These are phyloP conservation scores for Zymoseptoria tritici DNA, from an alignment of 2,329 filamentous ascomycete genomes.

Conservation along the genomic window DNA sequence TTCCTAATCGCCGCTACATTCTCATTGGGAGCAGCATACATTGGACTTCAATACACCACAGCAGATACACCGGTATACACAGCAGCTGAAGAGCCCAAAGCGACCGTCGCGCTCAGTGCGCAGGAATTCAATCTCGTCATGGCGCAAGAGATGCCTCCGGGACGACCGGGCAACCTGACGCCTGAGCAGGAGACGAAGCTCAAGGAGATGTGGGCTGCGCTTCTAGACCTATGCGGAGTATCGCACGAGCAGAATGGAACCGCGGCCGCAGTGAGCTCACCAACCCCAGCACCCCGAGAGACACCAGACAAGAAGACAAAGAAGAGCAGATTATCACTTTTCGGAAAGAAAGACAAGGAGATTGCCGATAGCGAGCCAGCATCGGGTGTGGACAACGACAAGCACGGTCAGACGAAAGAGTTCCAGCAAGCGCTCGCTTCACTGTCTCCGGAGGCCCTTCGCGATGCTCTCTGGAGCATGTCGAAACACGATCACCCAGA, in stretches of 20 bases:
- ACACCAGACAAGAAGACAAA: conserved; percentile 53
- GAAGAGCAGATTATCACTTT: conserved; percentile 66
- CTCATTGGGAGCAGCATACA: conserved; percentile 18
- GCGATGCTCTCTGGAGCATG: conserved; percentile 83
- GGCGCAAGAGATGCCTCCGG: conserved; percentile 40
- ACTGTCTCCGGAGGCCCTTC: conserved; percentile 68
- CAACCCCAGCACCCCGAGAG: conserved; percentile 8
- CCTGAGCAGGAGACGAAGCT: conserved; percentile 81
- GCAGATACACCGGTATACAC: not conserved
- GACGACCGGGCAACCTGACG: conserved; percentile 81
- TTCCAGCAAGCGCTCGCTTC: conserved; percentile 75
- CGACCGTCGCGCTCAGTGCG: conserved; percentile 10
- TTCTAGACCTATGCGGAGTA: conserved; percentile 70
- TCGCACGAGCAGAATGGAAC: conserved; percentile 14
- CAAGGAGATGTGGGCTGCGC: conserved; percentile 72
- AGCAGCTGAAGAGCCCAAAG: not conserved
- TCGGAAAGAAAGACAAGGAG: conserved; percentile 54
- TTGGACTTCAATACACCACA: conserved; percentile 12
- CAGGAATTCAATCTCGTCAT: conserved; percentile 7
- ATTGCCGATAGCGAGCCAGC: conserved; percentile 28
- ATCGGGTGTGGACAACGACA: conserved; percentile 62
- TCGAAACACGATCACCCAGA: conserved; percentile 94
- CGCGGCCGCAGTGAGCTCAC: conserved; percentile 21
- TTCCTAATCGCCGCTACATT: conserved; percentile 19
- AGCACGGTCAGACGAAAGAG: conserved; percentile 82